These are phyloP conservation scores for Dimargaris cristalligena DNA, from an alignment of 192 early-diverging fungal genomes.

Conservation along the genomic window DNA sequence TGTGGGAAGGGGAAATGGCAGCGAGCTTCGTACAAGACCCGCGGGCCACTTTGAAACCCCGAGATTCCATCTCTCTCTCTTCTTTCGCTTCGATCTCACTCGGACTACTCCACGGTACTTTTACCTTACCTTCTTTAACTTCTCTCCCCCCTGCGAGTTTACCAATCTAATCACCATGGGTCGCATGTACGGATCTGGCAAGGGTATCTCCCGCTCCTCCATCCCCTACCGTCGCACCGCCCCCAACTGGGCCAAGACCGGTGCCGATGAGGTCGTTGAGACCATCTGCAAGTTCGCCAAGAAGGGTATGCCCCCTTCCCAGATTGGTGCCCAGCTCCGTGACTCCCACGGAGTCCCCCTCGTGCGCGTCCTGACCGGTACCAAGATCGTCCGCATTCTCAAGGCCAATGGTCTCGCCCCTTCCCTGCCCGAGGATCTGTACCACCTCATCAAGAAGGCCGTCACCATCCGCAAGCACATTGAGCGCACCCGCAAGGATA, in stretches of 20 bases:
- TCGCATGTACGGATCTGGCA: slow-evolving; percentile 95
- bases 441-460: slow-evolving; percentile 99
- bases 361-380: slow-evolving; percentile 92
- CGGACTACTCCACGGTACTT: too few relatives aligned
- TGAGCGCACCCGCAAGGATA: slow-evolving; percentile 98
- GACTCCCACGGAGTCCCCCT: slow-evolving; percentile 96
- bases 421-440: slow-evolving; percentile 95
- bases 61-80: too few relatives aligned
- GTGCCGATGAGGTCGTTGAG: slow-evolving; percentile 91
- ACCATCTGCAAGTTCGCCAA: slow-evolving; percentile 98
- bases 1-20: too few relatives aligned
- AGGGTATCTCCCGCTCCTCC: slow-evolving; percentile 73
- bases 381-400: slow-evolving; percentile 98
- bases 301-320: slow-evolving; percentile 97
- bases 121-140: too few relatives aligned
- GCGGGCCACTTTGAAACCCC: too few relatives aligned
- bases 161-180: slow-evolving; percentile 64
- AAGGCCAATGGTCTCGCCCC: slow-evolving; percentile 92
- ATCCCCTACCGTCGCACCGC: slow-evolving; percentile 95
- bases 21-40: too few relatives aligned
- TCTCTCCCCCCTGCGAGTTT: too few relatives aligned
- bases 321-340: slow-evolving; percentile 95
- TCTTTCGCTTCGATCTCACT: too few relatives aligned
- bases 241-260: slow-evolving; percentile 96
- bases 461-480: slow-evolving; percentile 97